These are phyloP conservation scores for Trichomonascus vanleenenianus DNA, from an alignment of 805 yeast species.

Conservation along the genomic window DNA sequence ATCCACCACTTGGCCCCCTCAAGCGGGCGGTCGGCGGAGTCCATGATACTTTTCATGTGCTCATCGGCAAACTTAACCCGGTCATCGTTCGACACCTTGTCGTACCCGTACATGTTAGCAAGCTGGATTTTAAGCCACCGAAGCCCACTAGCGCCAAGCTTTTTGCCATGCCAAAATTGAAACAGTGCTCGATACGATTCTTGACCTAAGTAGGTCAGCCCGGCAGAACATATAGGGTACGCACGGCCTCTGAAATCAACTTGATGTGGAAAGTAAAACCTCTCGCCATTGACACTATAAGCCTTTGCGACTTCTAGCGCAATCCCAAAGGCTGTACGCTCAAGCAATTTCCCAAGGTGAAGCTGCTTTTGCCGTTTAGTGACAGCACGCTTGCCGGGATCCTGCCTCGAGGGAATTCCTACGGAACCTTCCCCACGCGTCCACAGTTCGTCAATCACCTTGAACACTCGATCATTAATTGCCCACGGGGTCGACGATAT, in stretches of 20 bases:
- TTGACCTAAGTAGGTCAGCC: constrained; percentile 51
- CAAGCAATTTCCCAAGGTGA: not conserved
- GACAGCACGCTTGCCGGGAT: not conserved
- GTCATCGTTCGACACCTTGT: constrained; percentile 44
- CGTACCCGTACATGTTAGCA: constrained; percentile 51
- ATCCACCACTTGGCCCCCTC: constrained; percentile 41
- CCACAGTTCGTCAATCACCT: constrained; percentile 72
- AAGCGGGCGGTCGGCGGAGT: constrained; percentile 43
- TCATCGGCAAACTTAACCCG: constrained; percentile 42
- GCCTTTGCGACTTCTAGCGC: constrained; percentile 83
- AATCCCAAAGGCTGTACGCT: constrained; percentile 3
- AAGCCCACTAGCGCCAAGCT: constrained; percentile 44
- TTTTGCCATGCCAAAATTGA: constrained; percentile 51
- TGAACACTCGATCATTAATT: constrained; percentile 61
- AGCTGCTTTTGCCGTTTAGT: not conserved
- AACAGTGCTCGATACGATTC: constrained; percentile 51
- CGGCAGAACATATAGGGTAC: constrained; percentile 49
- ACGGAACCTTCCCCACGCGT: constrained; percentile 66
- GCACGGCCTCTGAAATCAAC: constrained; percentile 59
- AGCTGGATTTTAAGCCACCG: constrained; percentile 54
- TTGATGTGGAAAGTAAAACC: constrained; percentile 52
- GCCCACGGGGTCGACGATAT: constrained; percentile 89
- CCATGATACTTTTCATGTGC: constrained; percentile 37
- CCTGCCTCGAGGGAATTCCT: constrained; percentile 41
- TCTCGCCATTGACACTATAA: constrained; percentile 46